Percentiles rank a stretch among this genome's conserved stretches.
Evolutionary conservation across 345 rosid species (phyloP).

Genomic region (Gossypium bickii): DNA sequence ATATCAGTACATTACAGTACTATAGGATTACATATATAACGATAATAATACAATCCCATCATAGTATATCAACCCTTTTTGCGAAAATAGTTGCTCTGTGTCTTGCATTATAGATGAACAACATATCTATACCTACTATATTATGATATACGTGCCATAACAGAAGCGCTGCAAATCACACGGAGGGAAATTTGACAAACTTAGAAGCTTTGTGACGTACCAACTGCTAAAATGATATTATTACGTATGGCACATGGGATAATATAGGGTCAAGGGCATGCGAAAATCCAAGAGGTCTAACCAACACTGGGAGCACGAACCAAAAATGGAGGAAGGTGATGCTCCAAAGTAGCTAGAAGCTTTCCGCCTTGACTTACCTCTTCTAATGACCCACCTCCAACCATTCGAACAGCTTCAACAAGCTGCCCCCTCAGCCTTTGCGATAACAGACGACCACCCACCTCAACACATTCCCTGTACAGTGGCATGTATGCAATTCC

Average conservation of each 20-base stretch:
- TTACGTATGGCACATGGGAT: slow-evolving; percentile 28
- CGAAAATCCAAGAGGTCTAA: slow-evolving; percentile 20
- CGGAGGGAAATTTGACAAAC: slow-evolving; percentile 28
- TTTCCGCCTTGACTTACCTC: slow-evolving; percentile 47
- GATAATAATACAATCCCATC: slow-evolving; percentile 26
- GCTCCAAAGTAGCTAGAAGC: slow-evolving; percentile 67
- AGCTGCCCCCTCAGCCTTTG: slow-evolving; percentile 86
- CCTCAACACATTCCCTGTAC: slow-evolving; percentile 67
- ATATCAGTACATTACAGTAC: background rate
- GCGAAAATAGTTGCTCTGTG: slow-evolving; percentile 27
- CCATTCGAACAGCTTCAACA: slow-evolving; percentile 67
- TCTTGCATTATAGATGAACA: slow-evolving; percentile 24
- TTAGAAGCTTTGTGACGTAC: slow-evolving; percentile 22
- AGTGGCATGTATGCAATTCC: slow-evolving; percentile 78
- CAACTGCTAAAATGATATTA: slow-evolving; percentile 23
- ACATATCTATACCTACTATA: slow-evolving; percentile 17
- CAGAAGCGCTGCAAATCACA: slow-evolving; percentile 22
- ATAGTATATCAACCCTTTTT: slow-evolving; percentile 24
- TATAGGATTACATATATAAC: background rate
- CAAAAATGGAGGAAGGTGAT: slow-evolving; percentile 74
- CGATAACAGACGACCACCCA: slow-evolving; percentile 57
- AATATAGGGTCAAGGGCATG: slow-evolving; percentile 14
- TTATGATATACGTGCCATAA: slow-evolving; percentile 15
- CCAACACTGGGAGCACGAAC: slow-evolving; percentile 27
- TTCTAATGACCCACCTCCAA: slow-evolving; percentile 52